Evolutionary conservation across 2,329 filamentous ascomycete genomes (phyloP).

Genomic region (Zasmidium angulare): DNA sequence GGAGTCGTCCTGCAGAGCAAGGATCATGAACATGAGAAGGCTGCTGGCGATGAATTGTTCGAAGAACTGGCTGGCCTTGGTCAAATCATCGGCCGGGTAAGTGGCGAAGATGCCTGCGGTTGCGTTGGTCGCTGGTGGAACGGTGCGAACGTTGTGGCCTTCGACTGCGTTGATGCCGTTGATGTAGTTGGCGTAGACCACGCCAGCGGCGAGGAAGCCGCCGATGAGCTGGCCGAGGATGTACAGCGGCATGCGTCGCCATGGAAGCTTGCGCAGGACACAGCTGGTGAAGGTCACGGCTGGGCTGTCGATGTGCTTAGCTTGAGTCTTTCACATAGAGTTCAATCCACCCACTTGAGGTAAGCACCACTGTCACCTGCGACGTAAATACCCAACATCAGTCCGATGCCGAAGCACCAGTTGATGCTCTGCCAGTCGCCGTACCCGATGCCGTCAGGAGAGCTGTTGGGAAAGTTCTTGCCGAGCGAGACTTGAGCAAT

Average conservation of each 20-base stretch:
- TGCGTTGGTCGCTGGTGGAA: conserved; percentile 56
- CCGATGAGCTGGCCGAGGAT: conserved; percentile 65
- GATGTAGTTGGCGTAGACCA: conserved; percentile 50
- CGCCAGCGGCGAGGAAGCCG: conserved; percentile 58
- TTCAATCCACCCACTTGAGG: conserved; percentile 41
- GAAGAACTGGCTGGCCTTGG: conserved; percentile 65
- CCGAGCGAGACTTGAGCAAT: conserved; percentile 46
- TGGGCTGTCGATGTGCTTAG: conserved; percentile 48
- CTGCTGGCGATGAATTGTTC: conserved; percentile 67
- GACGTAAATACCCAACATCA: conserved; percentile 61
- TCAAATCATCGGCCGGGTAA: conserved; percentile 64
- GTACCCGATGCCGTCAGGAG: conserved; percentile 44
- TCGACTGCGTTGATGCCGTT: conserved; percentile 62
- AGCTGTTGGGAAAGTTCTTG: conserved; percentile 33
- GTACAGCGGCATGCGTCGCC: conserved; percentile 69
- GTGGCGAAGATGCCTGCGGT: conserved; percentile 70
- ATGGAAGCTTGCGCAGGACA: conserved; percentile 66
- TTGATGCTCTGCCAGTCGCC: conserved; percentile 44
- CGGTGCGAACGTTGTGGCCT: conserved; percentile 59
- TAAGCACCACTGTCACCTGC: conserved; percentile 36
- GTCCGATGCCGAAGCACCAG: conserved; percentile 57
- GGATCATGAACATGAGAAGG: conserved; percentile 69
- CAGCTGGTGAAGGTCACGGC: conserved; percentile 70
- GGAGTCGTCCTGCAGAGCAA: conserved; percentile 60
- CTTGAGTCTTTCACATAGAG: neutral